These are phyloP conservation scores for Cicer chorassanicum DNA, from an alignment of 306 rosid genomes.

Conservation along the genomic window DNA sequence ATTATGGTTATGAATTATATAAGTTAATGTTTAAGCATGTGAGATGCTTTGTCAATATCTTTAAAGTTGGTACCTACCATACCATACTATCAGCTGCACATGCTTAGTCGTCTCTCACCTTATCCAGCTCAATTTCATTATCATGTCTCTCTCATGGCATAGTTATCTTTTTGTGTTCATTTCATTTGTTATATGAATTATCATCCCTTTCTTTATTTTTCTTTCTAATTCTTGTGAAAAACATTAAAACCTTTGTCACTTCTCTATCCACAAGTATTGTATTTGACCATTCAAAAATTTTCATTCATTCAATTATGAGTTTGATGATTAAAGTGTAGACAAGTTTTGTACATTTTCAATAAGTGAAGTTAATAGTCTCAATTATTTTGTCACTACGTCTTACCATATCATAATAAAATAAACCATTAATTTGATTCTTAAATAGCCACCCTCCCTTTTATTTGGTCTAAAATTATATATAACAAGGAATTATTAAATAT, in stretches of 20 bases:
- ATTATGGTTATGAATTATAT: constrained; percentile 29
- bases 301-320: background rate
- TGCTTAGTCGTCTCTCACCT: constrained; percentile 47
- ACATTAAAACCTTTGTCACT: constrained; percentile 35
- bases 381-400: background rate
- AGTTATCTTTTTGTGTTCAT: constrained; percentile 41
- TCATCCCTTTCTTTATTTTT: constrained; percentile 31
- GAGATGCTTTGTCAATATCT: constrained; percentile 49
- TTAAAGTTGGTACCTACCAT: constrained; percentile 41
- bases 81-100: constrained; percentile 42
- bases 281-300: background rate
- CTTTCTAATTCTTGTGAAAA: constrained; percentile 26
- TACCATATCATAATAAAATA: no score
- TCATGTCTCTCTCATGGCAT: constrained; percentile 49
- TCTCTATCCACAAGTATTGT: background rate
- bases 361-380: background rate
- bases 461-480: no score
- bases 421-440: no score
- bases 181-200: constrained; percentile 16
- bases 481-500: no score
- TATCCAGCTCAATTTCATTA: constrained; percentile 32
- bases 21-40: constrained; percentile 48
- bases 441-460: no score
- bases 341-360: background rate
- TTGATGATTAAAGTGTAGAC: background rate